These are phyloP conservation scores for Bothriochloa decipiens DNA, from an alignment of 176 grass and related monocot genomes.

Conservation along the genomic window DNA sequence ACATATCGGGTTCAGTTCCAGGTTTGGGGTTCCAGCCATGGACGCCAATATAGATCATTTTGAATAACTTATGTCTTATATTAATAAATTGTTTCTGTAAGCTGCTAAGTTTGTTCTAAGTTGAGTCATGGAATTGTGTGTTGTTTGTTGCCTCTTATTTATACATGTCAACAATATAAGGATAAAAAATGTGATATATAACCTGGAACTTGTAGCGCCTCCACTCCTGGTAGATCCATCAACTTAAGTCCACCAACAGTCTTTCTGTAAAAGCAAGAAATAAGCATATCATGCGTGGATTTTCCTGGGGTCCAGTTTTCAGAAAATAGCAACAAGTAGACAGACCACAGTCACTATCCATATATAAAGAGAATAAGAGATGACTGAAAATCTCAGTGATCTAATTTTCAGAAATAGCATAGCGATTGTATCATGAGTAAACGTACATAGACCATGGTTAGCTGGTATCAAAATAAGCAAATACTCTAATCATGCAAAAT, in stretches of 20 bases:
- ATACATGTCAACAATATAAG: slow-evolving; percentile 26
- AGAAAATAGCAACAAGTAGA: not conserved
- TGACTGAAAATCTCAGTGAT: not conserved
- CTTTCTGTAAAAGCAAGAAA: slow-evolving; percentile 60
- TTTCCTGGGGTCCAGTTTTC: not conserved
- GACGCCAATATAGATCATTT: too few relatives aligned
- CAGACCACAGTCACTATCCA: slow-evolving; percentile 7
- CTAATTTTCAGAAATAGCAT: not conserved
- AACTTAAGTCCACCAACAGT: slow-evolving; percentile 92
- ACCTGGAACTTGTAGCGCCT: slow-evolving; percentile 96
- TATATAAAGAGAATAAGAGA: not conserved
- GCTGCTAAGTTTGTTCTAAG: too few relatives aligned
- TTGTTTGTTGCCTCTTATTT: too few relatives aligned
- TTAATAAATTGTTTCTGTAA: too few relatives aligned
- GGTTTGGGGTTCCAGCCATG: too few relatives aligned
- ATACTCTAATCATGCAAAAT: slow-evolving; percentile 3
- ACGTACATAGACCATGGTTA: not conserved
- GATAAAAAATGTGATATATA: slow-evolving; percentile 34
- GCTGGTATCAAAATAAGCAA: not conserved
- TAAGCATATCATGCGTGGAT: not conserved
- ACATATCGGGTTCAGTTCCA: too few relatives aligned
- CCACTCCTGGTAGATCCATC: slow-evolving; percentile 88
- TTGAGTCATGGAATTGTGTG: too few relatives aligned
- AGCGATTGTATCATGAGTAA: not conserved
- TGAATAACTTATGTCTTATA: too few relatives aligned